Base-by-base conservation (phyloP, 2,329 filamentous ascomycete genomes). In the Furcasterigmium sp. region DNA sequence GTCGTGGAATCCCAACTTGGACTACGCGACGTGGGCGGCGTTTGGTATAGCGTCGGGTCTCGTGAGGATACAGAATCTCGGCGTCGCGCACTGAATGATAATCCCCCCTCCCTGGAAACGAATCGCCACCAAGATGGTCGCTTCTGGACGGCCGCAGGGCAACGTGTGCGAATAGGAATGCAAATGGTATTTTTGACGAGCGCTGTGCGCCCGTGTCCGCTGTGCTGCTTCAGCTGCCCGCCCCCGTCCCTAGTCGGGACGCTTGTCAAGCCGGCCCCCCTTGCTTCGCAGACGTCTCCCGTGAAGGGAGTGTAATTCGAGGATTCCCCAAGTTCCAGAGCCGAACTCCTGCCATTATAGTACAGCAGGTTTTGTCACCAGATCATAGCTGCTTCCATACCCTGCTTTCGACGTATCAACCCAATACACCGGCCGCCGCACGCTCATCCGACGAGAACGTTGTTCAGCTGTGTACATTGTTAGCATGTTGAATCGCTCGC, bases 1-100 rank as follows among this genome's bases (percentile, higher is more conserved):
- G 19, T 72, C 74, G 32, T 87, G 84, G 84, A 87, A 87, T 54
- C 80, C 82, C 2, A 86, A 87, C 52, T 58, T 70, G 28, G 65
- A 70, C n/a, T 82, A 73, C 52, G 80, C 81, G 11, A 82, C 75
- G 51, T 85, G 84, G 82, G 80, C 79, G 3, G 81, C 81, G 9
- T 76, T 75, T 4, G 81, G 78, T 0, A 73, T 84, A 72, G 84
- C 73, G 0, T 85, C 80, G 21, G 84, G 84, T 0, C 58, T 88
- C 46, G 68, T 87, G 35, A 73, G 79, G 47, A 68, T 87, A 17
- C 77, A 84, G 68, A 82, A 87, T 55, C 58, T 87, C 18, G 80
- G 81, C 0, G 60, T 79, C 10, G 63, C 72, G n/a, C 58, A 54
- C 17, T 39, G n/a, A n/a, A n/a, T n/a, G n/a, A n/a, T n/a, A n/a